These are phyloP conservation scores for Pelagophyceae sp. DNA, from an alignment of 352 stramenopile genomes.

Conservation along the genomic window DNA sequence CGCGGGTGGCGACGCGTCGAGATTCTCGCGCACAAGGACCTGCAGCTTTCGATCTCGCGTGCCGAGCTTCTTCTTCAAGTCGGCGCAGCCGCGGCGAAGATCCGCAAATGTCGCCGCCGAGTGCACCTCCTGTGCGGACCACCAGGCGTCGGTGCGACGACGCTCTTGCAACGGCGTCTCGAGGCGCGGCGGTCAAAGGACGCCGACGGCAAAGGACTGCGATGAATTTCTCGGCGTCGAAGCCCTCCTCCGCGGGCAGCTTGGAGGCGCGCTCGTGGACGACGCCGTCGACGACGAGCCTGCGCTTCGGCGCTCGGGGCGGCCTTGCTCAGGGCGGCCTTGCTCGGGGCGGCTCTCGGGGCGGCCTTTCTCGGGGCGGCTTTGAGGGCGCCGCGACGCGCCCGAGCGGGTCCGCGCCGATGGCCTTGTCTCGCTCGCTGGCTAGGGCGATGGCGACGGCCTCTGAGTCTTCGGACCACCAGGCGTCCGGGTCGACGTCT, in stretches of 20 bases:
- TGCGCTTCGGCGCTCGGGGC: too few species aligned
- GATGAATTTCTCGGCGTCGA: too few species aligned
- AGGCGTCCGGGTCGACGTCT: neutral
- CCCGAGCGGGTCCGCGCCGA: neutral
- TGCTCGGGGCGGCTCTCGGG: too few species aligned
- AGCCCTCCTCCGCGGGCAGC: neutral
- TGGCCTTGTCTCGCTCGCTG: neutral
- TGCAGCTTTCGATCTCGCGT: neutral
- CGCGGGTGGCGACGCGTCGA: too few species aligned
- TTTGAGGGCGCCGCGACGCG: too few species aligned
- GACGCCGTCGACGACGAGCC: neutral
- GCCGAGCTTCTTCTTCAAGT: neutral
- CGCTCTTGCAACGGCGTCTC: too few species aligned
- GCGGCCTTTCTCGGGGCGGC: too few species aligned
- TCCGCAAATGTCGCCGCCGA: neutral
- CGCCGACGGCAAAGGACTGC: too few species aligned
- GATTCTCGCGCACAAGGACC: neutral
- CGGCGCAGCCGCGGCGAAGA: neutral
- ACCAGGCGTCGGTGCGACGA: too few species aligned
- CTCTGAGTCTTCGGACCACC: neutral
- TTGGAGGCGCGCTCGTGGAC: neutral
- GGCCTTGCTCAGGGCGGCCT: too few species aligned
- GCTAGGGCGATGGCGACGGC: neutral
- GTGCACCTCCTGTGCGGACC: neutral
- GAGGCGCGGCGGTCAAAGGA: too few species aligned